phyloP scores from a whole-genome alignment of 495 filamentous ascomycete species.

The Wilcoxina mikolae region DNA sequence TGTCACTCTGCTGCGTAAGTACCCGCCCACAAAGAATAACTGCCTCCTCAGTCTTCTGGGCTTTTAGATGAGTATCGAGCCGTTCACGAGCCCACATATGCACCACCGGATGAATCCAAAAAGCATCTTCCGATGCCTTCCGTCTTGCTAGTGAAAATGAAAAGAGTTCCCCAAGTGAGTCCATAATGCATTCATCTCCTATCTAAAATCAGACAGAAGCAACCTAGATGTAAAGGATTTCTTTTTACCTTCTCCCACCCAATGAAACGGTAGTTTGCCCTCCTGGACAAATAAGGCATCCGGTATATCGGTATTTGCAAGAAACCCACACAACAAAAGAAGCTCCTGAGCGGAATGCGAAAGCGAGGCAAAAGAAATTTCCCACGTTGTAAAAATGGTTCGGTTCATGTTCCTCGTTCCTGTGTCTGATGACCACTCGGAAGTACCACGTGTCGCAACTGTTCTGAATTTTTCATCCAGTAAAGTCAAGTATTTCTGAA shows the following conservation, averaged over 20 bases:
- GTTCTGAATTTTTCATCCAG: slow-evolving; percentile 6
- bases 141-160: slow-evolving; percentile 18
- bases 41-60: not conserved
- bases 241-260: not conserved
- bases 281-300: slow-evolving; percentile 11
- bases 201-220: not conserved
- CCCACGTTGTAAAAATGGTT: slow-evolving; percentile 15
- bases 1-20: not conserved
- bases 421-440: slow-evolving; percentile 4
- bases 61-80: not conserved
- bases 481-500: slow-evolving; percentile 7
- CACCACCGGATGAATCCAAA: slow-evolving; percentile 14
- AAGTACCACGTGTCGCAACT: not conserved
- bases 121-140: slow-evolving; percentile 4
- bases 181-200: slow-evolving; percentile 8
- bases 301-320: slow-evolving; percentile 10
- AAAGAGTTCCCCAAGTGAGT: slow-evolving; percentile 11
- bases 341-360: slow-evolving; percentile 3
- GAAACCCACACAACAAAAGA: slow-evolving; percentile 12
- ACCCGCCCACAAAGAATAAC: slow-evolving; percentile 6
- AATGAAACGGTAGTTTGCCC: not conserved
- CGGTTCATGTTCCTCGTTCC: not conserved
- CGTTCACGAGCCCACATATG: slow-evolving; percentile 15
- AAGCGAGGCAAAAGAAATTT: slow-evolving; percentile 9
- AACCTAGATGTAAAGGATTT: not conserved